phyloP scores from a whole-genome alignment of 345 rosid species.

The Euphorbia tirucalli region DNA sequence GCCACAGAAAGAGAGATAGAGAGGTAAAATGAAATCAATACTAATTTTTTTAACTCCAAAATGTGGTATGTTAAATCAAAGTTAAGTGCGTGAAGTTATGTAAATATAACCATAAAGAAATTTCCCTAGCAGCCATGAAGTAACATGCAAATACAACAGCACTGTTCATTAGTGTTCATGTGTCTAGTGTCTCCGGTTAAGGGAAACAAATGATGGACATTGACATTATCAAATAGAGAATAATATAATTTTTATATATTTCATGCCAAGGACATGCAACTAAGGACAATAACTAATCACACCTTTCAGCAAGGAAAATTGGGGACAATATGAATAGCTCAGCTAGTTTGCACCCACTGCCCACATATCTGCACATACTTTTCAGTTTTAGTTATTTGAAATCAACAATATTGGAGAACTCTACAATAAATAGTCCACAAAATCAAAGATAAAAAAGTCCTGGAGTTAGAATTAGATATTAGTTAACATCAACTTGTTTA shows the following conservation, averaged over 20 bases:
- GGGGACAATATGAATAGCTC: conserved; percentile 87
- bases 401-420: conserved; percentile 7
- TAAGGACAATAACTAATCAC: conserved; percentile 31
- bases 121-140: not conserved
- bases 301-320: conserved; percentile 97
- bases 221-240: not conserved
- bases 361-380: conserved; percentile 78
- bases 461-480: not conserved
- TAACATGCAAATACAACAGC: not conserved
- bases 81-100: not conserved
- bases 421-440: conserved; percentile 12
- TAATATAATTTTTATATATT: not conserved
- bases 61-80: not conserved
- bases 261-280: conserved; percentile 2
- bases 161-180: not conserved
- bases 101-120: not conserved
- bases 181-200: not conserved
- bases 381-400: conserved; percentile 22
- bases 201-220: not conserved
- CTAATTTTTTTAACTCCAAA: not conserved
- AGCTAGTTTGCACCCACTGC: conserved; percentile 90
- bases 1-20: not conserved
- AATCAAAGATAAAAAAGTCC: not conserved
- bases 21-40: not conserved
- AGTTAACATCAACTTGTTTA: conserved; percentile 5